A percentile compares a stretch with the other conserved stretches of the same genome.
Evolutionary conservation across 495 filamentous ascomycete species (phyloP).

Genomic region (Aspergillus panamensis): DNA sequence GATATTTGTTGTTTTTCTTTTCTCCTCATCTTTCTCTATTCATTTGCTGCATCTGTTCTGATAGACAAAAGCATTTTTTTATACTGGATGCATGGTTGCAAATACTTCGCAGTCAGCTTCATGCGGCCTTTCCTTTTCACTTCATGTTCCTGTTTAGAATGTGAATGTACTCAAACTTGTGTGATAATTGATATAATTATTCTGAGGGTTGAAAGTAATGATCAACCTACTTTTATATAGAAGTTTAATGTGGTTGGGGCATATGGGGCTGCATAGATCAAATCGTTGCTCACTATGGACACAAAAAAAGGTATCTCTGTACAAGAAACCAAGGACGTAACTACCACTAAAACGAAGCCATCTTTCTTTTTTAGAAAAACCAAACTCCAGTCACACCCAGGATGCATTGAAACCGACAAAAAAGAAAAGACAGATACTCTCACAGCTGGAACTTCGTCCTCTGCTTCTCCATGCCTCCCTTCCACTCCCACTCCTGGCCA

Average conservation of each 20-base stretch:
- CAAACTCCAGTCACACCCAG: background rate
- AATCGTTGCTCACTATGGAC: background rate
- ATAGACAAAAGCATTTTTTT: conserved; percentile 12
- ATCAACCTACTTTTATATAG: no score
- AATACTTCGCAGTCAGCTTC: background rate
- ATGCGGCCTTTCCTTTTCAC: background rate
- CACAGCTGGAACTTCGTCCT: conserved; percentile 89
- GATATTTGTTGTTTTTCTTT: background rate
- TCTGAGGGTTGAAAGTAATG: no score
- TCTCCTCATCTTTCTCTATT: conserved; percentile 1
- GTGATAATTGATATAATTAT: no score
- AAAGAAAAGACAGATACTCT: conserved; percentile 23
- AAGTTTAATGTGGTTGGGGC: background rate
- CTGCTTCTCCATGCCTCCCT: conserved; percentile 86
- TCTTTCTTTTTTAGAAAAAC: conserved; percentile 4
- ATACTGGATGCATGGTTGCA: background rate
- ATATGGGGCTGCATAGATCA: background rate
- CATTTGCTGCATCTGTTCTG: background rate
- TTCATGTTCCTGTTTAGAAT: background rate
- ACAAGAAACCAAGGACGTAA: background rate
- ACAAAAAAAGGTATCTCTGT: background rate
- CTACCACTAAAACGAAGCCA: background rate
- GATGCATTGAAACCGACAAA: background rate
- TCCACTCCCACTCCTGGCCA: conserved; percentile 94
- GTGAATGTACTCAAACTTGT: background rate